Evolutionary conservation across 176 grass and related monocot genomes (phyloP), one percentile per base, ranked within the genome.

Genomic region (Triticum aestivum): DNA sequence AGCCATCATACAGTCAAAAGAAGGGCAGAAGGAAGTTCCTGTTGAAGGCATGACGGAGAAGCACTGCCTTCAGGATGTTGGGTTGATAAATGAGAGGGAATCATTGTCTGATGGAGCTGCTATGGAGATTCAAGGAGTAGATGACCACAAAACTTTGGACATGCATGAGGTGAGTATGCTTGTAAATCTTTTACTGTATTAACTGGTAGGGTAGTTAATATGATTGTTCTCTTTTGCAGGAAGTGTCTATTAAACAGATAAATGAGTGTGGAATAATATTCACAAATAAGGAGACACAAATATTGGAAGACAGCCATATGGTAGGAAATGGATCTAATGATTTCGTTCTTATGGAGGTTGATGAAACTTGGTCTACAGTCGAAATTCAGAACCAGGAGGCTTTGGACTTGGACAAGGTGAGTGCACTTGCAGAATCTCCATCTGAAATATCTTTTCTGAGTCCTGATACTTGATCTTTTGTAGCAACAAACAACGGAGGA

Each of bases 401-500:
- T 82, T 81, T 76, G 63, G 70, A 76, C 51, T 41, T 82, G 69
- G 78, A 86, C 27, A 86, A 77, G 70, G 83, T 89, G 59, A 69
- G 21, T 77, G 47, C 14, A 3, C 35, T 34, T 69, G 79, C 78
- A 82, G 35, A 89, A 89, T 62, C 14, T 82, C 71, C 64, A 86
- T 65, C 77, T 67, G 49, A 44, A 84, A 11, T 84, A 61, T 15
- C 68, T 61, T 84, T 30, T 79, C 34, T 26, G 1, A 75, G 35
- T 79, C 74, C 61, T 87, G 47, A 87, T 73, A 69, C 44, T 51
- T 79, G 35, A 15, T 69, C 38, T 29, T 91, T 51, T 91, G 45
- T 77, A 86, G 87, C 83, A 92, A 76, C 61, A 77, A 83, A 62
- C 68, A 84, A 77, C 41, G 23, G 83, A 92, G 68, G 80, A 34